A percentile compares a stretch with the other conserved stretches of the same genome.
Evolutionary conservation across 805 yeast species (phyloP).

Genomic region (Suhomyces faveliae): DNA sequence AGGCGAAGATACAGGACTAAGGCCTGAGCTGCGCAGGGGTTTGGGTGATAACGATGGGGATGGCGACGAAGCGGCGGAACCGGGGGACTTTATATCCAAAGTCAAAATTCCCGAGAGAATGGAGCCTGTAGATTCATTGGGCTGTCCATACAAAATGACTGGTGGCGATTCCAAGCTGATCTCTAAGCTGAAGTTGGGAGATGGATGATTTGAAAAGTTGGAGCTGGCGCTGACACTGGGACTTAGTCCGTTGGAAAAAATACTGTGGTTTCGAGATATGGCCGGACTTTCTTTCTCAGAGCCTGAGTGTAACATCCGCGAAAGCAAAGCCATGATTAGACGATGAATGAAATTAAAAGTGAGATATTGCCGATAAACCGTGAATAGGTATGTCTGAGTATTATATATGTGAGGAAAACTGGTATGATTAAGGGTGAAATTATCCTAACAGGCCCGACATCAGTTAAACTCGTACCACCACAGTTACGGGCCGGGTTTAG

Average conservation of each 20-base stretch:
- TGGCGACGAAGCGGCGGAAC: constrained; percentile 1
- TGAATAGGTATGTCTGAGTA: neutral
- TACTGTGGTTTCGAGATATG: neutral
- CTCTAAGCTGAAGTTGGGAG: constrained; percentile 34
- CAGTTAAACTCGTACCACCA: neutral
- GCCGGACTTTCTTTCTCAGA: constrained; percentile 9
- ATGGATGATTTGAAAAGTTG: constrained; percentile 15
- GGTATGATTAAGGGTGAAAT: neutral
- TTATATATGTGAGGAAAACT: neutral
- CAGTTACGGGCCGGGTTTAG: neutral
- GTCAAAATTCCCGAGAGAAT: constrained; percentile 76
- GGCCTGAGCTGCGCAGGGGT: constrained; percentile 1
- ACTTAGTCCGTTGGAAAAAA: neutral
- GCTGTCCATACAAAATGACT: constrained; percentile 75
- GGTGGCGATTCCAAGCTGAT: constrained; percentile 89
- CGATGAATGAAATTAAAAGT: neutral
- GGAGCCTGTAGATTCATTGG: constrained; percentile 80
- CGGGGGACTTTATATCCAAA: constrained; percentile 30
- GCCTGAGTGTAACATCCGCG: constrained; percentile 14
- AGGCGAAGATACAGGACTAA: constrained; percentile 6
- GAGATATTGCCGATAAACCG: neutral
- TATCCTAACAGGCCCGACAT: neutral
- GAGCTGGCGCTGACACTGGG: constrained; percentile 2
- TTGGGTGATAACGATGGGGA: neutral
- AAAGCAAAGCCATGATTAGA: constrained; percentile 16